phyloP scores from a whole-genome alignment of 225 moss, liverwort and hornwort species.

The Lunularia cruciata region DNA sequence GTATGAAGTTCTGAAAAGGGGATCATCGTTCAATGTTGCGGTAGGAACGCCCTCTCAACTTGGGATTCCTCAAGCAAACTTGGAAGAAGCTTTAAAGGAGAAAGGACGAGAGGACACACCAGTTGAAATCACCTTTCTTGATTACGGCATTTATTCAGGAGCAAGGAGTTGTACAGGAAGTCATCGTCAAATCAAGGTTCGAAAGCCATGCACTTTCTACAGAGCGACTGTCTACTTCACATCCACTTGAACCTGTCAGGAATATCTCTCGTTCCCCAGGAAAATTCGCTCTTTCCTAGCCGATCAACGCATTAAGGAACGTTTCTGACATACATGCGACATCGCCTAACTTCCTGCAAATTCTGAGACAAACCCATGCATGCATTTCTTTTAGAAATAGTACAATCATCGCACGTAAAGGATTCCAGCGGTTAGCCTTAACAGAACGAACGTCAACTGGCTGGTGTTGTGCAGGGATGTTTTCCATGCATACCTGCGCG shows the following conservation, averaged over 20 bases:
- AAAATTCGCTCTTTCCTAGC: too few species aligned
- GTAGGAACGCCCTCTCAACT: slow-evolving; percentile 30
- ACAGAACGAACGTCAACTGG: too few species aligned
- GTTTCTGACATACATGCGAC: too few species aligned
- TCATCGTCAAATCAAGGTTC: slow-evolving; percentile 23
- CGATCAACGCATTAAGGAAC: too few species aligned
- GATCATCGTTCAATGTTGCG: slow-evolving; percentile 6
- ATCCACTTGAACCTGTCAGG: background rate
- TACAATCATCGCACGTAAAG: too few species aligned
- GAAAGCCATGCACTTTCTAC: background rate
- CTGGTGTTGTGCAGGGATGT: slow-evolving; percentile 28
- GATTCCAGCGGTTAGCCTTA: too few species aligned
- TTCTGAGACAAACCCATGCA: too few species aligned
- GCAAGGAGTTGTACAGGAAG: slow-evolving; percentile 11
- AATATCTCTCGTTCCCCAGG: too few species aligned
- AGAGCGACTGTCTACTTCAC: too few species aligned
- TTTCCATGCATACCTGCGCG: slow-evolving; percentile 33
- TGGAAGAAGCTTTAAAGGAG: slow-evolving; percentile 10
- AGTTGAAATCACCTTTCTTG: slow-evolving; percentile 22
- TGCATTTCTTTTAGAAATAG: too few species aligned
- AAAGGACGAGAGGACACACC: slow-evolving; percentile 1
- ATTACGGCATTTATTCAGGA: slow-evolving; percentile 24
- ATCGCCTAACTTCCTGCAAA: too few species aligned
- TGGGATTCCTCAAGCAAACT: slow-evolving; percentile 6
- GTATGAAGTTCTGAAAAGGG: slow-evolving; percentile 1